A percentile compares a stretch with the other conserved stretches of the same genome.
Evolutionary conservation across 2,329 filamentous ascomycete genomes (phyloP).

Genomic region (Scedosporium boydii): DNA sequence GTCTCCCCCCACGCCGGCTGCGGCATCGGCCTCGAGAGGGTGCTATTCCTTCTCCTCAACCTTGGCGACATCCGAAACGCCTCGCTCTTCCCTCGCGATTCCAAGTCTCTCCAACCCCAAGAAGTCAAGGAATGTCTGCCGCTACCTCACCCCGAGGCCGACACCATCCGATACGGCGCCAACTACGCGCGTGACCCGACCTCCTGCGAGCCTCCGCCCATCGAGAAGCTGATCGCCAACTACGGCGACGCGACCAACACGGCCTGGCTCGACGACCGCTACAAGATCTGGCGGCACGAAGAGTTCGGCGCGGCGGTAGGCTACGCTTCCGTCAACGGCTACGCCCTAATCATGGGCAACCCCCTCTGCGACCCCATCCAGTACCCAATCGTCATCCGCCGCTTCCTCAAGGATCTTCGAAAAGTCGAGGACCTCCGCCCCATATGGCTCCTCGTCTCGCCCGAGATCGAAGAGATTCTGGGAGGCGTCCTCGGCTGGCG

Average conservation of each 20-base stretch:
- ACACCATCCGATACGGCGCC: slow-evolving; percentile 54
- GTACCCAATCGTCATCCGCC: slow-evolving; percentile 61
- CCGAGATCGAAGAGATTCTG: slow-evolving; percentile 69
- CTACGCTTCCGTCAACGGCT: slow-evolving; percentile 67
- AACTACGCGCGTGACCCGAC: slow-evolving; percentile 9
- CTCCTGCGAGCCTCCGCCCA: slow-evolving; percentile 46
- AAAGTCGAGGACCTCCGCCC: slow-evolving; percentile 63
- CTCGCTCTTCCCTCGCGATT: slow-evolving; percentile 79
- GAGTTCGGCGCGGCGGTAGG: slow-evolving; percentile 74
- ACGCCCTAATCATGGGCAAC: slow-evolving; percentile 77
- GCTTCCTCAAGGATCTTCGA: slow-evolving; percentile 67
- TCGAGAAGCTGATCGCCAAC: slow-evolving; percentile 87
- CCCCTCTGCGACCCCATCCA: slow-evolving; percentile 76
- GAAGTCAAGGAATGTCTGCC: slow-evolving; percentile 32
- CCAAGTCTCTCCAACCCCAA: slow-evolving; percentile 68
- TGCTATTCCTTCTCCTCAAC: slow-evolving; percentile 77
- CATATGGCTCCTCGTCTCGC: slow-evolving; percentile 81
- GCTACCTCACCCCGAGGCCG: slow-evolving; percentile 80
- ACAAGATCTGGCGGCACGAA: slow-evolving; percentile 73
- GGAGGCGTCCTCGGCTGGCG: slow-evolving; percentile 77
- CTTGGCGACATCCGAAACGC: slow-evolving; percentile 85
- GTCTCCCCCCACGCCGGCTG: slow-evolving; percentile 84
- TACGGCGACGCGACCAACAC: slow-evolving; percentile 93
- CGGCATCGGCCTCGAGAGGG: slow-evolving; percentile 81
- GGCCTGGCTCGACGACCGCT: slow-evolving; percentile 84